Evolutionary conservation across 106 monocot species (phyloP), one percentile per base, ranked within the genome.

Genomic region (Phalaenopsis aphrodite): DNA sequence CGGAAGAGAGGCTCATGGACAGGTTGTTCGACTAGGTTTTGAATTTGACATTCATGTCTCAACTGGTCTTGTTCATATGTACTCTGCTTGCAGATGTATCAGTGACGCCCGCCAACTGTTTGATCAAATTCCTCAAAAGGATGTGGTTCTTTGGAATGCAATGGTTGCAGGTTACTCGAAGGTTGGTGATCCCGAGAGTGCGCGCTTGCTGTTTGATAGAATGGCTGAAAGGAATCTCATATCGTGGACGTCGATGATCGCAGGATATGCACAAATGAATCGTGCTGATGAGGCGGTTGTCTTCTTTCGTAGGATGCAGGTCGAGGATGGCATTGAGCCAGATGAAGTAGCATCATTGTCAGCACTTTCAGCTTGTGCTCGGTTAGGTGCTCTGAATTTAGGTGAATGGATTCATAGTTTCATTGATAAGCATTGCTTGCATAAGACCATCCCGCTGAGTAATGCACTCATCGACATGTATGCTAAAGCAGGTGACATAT

Each of bases 381-480:
- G 88, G 17, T 75, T 93, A 69, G 93, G 93, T 3, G 93, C 89
- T 8, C 78, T 92, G 41, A 87, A 91, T 84, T 72, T 87, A 24
- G 96, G 93, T 15, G 85, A 91, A 55, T 93, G 96, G 93, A 85
- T 93, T 41, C 88, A 92, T 77, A 79, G 83, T 47, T 77, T 83
- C 49, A 83, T 92, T 14, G 80, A 86, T 45, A 84, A 79, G 68
- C 77, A 72, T 9, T 49, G 80, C 6, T 68, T 92, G 48, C 45
- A 41, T 36, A 86, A 81, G 48, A 84, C 72, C 30, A 52, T 86
- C 77, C 82, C 90, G 4, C 66, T 87, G 9, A 86, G 83, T 84
- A 93, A 93, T 83, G 90, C 93, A 16, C 83, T 93, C 16, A 88
- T 96, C 10, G 91, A 96, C 76, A 94, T 96, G 96, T 93, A 96